phyloP scores from a whole-genome alignment of 2,329 filamentous ascomycete genomes.

The Ascochyta rabiei region DNA sequence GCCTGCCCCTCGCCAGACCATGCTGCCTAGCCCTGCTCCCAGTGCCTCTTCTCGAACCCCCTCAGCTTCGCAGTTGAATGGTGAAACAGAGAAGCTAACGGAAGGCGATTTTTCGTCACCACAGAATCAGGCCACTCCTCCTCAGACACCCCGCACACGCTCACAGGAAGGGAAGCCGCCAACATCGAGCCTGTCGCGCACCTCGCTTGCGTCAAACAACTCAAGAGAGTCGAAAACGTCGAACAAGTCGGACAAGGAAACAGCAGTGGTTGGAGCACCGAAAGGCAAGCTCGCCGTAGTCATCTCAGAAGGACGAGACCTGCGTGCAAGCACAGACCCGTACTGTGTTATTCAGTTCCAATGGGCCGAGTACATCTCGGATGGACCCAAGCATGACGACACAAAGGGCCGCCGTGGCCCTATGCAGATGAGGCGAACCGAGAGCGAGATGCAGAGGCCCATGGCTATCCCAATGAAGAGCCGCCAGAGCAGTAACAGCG shows the following conservation, averaged over 20 bases:
- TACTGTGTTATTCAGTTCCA: conserved; percentile 98
- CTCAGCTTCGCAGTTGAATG: conserved; percentile 66
- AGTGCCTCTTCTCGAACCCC: conserved; percentile 55
- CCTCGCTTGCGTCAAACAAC: conserved; percentile 53
- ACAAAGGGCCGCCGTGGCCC: conserved; percentile 49
- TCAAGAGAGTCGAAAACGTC: conserved; percentile 29
- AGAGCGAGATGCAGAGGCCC: conserved; percentile 80
- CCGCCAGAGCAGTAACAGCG: conserved; percentile 94
- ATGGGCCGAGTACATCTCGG: conserved; percentile 93
- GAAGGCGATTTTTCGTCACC: conserved; percentile 66
- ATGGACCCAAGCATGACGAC: conserved; percentile 72
- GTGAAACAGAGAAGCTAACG: conserved; percentile 87
- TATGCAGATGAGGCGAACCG: conserved; percentile 66
- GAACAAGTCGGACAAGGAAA: conserved; percentile 46
- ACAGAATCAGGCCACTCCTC: conserved; percentile 84
- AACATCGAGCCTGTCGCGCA: conserved; percentile 58
- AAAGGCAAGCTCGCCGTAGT: conserved; percentile 91
- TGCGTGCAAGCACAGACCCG: conserved; percentile 83
- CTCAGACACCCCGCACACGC: conserved; percentile 86
- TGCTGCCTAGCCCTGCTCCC: conserved; percentile 58
- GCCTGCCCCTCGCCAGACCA: conserved; percentile 52
- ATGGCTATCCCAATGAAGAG: conserved; percentile 98
- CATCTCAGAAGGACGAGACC: conserved; percentile 81
- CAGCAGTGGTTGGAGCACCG: conserved; percentile 70
- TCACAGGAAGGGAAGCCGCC: conserved; percentile 65